Base-by-base conservation (phyloP, 169 alveolate genomes). In the Hepatocystis sp. region DNA sequence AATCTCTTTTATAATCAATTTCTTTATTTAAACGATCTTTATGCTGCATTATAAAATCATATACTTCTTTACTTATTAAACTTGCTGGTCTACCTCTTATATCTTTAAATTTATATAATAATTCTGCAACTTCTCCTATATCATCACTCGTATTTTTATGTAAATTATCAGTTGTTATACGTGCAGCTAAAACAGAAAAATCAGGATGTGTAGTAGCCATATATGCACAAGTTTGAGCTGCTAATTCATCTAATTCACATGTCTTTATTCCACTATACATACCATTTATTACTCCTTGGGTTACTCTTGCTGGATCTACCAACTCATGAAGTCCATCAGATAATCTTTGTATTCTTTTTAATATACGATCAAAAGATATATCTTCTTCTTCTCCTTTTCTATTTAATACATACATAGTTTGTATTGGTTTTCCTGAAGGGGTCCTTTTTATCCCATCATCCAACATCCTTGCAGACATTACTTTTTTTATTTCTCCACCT, bases 141-240 rank as follows among this genome's bases (percentile, higher is more conserved):
- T 94, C 95, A 40, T 93, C 93, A 40, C 85, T 67, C 0, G 99
- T 98, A 86, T 95, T 96, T 88, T 98, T 98, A 86, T 98, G 99
- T 42, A 98, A 90, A 92, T 98, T 97, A 49, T 97, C 96, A 5
- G 97, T 96, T 0, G 98, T 97, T 44, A 98, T 97, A 11, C 99
- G 91, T 10, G 99, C 99, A 17, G 99, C 99, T 71, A 98, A 94
- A 28, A 90, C 91, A 27, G 99, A 97, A 93, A 97, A 98, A 89
- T 98, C 99, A 4, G 99, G 99, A 86, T 98, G 99, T 27, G 96
- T 95, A 23, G 98, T 97, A 21, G 98, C 98, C 99, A 98, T 97
- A 94, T 98, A 98, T 23, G 99, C 99, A 85, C 99, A 97, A 36
- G 99, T 98, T 85, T 98, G 99, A 5, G 99, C 99, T 17, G 99